phyloP scores from a whole-genome alignment of 352 stramenopile species.

The Pythium vanterpoolii region DNA sequence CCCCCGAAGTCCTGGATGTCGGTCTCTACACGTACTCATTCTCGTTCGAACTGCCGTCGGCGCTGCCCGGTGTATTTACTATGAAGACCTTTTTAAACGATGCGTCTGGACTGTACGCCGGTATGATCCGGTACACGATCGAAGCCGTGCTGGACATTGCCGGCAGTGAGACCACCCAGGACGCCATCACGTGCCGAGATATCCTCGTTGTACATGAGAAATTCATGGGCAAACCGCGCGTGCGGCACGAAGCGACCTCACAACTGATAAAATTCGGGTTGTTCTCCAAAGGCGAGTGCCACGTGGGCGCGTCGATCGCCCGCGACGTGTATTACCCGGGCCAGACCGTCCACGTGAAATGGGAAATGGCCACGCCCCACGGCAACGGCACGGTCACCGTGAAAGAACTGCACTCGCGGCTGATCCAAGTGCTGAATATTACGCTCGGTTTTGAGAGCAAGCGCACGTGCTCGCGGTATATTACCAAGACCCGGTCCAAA shows the following conservation, averaged over 20 bases:
- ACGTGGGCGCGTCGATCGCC: conserved; percentile 54
- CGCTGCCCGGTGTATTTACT: conserved; percentile 24
- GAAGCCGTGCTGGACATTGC: conserved; percentile 27
- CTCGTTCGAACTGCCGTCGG: conserved; percentile 28
- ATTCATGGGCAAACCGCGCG: conserved; percentile 17
- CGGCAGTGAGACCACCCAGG: conserved; percentile 13
- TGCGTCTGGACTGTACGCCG: conserved; percentile 12
- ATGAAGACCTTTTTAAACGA: conserved; percentile 19
- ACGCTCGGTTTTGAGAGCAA: conserved; percentile 28
- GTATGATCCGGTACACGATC: conserved; percentile 32
- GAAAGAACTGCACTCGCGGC: conserved; percentile 38
- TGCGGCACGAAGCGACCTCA: conserved; percentile 16
- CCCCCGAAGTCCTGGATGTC: conserved; percentile 11
- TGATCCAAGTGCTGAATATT: conserved; percentile 52
- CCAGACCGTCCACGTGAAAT: conserved; percentile 56
- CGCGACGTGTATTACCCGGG: conserved; percentile 63
- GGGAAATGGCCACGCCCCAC: conserved; percentile 43
- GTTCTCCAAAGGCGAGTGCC: conserved; percentile 46
- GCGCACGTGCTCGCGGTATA: conserved; percentile 34
- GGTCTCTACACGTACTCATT: conserved; percentile 33
- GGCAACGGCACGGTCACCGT: conserved; percentile 36
- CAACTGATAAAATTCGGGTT: conserved; percentile 51
- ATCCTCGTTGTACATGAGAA: conserved; percentile 29
- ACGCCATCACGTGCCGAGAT: conserved; percentile 14
- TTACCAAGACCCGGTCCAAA: conserved; percentile 41